Evolutionary conservation across 108 stramenopile genomes (phyloP).

Genomic region (Epithemia pelagica): DNA sequence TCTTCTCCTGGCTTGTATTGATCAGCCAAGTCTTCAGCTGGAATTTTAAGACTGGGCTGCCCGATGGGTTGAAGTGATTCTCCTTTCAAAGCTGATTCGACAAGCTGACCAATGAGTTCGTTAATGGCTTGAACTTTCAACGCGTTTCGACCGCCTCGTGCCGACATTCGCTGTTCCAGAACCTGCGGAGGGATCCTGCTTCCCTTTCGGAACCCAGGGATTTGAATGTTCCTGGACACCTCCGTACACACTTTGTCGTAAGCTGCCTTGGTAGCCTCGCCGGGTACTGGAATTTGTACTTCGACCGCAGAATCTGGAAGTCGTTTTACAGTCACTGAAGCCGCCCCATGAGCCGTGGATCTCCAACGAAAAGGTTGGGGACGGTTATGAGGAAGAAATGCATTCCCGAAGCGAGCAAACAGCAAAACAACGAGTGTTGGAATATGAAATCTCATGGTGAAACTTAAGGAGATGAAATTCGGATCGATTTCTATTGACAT

Average conservation of each 20-base stretch:
- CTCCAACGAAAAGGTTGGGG: background rate
- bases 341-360: background rate
- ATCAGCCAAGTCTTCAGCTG: conserved; percentile 52
- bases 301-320: conserved; percentile 69
- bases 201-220: conserved; percentile 88
- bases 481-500: too few relatives aligned
- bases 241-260: conserved; percentile 73
- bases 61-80: conserved; percentile 84
- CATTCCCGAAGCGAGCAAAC: background rate
- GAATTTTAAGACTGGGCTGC: conserved; percentile 42
- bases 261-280: conserved; percentile 62
- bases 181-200: conserved; percentile 73
- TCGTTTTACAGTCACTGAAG: conserved; percentile 14
- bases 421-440: background rate
- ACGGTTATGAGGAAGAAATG: background rate
- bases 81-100: conserved; percentile 69
- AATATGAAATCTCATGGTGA: background rate
- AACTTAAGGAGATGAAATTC: too few relatives aligned
- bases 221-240: conserved; percentile 54
- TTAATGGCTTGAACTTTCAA: conserved; percentile 67
- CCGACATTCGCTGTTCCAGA: conserved; percentile 64
- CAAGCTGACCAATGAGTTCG: conserved; percentile 39
- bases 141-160: conserved; percentile 57
- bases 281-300: conserved; percentile 56
- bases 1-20: conserved; percentile 48